A percentile compares a stretch with the other conserved stretches of the same genome.
These are phyloP conservation scores for Spencermartinsiella ligniputridi DNA, from an alignment of 1,139 yeast species.

Conservation along the genomic window DNA sequence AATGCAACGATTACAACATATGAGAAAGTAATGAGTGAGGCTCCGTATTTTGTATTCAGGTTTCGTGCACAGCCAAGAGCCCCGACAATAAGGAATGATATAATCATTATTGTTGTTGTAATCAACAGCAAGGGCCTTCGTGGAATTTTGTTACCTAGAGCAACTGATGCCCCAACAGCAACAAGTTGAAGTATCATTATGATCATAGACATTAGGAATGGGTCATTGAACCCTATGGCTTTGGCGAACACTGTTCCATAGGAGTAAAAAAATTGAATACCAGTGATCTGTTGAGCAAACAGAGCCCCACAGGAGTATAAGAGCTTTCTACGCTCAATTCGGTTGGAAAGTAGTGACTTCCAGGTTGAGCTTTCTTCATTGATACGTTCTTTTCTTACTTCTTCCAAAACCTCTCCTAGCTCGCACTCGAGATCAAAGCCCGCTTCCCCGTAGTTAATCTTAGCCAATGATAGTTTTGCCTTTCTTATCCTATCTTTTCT, in stretches of 20 bases:
- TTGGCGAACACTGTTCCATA: slow-evolving; percentile 9
- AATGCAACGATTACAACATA: slow-evolving; percentile 6
- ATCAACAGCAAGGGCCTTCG: slow-evolving; percentile 3
- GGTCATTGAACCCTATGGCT: slow-evolving; percentile 2
- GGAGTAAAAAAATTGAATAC: slow-evolving; percentile 6
- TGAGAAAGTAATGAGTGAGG: slow-evolving; percentile 1
- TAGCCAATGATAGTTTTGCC: slow-evolving; percentile 2
- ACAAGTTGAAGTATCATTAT: slow-evolving; percentile 3
- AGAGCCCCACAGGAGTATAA: slow-evolving; percentile 7
- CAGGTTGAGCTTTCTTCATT: slow-evolving; percentile 5
- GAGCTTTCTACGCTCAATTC: slow-evolving; percentile 7
- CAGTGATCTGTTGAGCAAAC: slow-evolving; percentile 9
- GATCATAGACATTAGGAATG: slow-evolving; percentile 5
- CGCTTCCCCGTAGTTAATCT: slow-evolving; percentile 4
- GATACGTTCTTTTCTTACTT: slow-evolving; percentile 2
- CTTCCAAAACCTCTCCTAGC: slow-evolving; percentile 1
- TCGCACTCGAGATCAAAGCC: slow-evolving; percentile 5
- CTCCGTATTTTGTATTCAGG: slow-evolving; percentile 1
- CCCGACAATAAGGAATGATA: slow-evolving; percentile 6
- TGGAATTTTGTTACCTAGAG: slow-evolving; percentile 4
- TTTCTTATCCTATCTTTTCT: slow-evolving; percentile 9
- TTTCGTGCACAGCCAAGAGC: slow-evolving; percentile 4
- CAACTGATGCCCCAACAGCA: slow-evolving; percentile 5
- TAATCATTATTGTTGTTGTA: slow-evolving; percentile 4
- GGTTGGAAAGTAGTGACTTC: slow-evolving; percentile 6